A percentile compares a stretch with the other conserved stretches of the same genome.
These are phyloP conservation scores for Delphinella strobiligena DNA, from an alignment of 2,329 filamentous ascomycete species.

Conservation along the genomic window DNA sequence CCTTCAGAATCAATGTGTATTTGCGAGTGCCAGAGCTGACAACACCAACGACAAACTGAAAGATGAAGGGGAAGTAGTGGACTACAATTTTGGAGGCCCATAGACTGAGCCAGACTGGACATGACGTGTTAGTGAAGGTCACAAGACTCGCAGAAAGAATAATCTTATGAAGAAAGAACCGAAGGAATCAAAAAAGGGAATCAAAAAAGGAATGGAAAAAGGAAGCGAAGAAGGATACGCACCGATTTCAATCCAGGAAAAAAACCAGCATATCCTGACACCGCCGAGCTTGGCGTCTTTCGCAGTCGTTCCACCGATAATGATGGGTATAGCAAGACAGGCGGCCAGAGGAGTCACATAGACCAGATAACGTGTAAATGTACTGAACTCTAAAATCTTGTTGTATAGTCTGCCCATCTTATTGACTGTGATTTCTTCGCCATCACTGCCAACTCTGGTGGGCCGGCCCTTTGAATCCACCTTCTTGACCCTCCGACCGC, in stretches of 20 bases:
- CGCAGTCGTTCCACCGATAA: slow-evolving; percentile 44
- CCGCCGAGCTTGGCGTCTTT: slow-evolving; percentile 39
- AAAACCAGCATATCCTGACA: slow-evolving; percentile 48
- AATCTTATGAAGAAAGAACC: too few relatives aligned
- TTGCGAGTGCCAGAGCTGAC: slow-evolving; percentile 54
- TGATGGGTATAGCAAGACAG: slow-evolving; percentile 50
- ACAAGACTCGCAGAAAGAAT: too few relatives aligned
- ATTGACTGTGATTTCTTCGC: slow-evolving; percentile 44
- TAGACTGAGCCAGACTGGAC: slow-evolving; percentile 44
- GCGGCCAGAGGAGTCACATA: slow-evolving; percentile 48
- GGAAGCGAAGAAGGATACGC: too few relatives aligned
- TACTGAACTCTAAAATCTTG: slow-evolving; percentile 49
- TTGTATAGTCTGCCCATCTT: slow-evolving; percentile 49
- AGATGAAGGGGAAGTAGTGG: slow-evolving; percentile 46
- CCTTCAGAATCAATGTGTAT: slow-evolving; percentile 46
- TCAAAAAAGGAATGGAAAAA: too few relatives aligned
- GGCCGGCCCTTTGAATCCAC: slow-evolving; percentile 19
- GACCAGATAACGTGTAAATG: slow-evolving; percentile 51
- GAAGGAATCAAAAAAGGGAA: too few relatives aligned
- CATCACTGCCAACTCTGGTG: slow-evolving; percentile 22
- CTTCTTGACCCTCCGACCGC: slow-evolving; percentile 23
- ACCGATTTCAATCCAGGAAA: slow-evolving; percentile 51
- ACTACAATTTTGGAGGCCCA: slow-evolving; percentile 51
- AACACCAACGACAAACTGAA: slow-evolving; percentile 49
- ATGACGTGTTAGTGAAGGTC: too few relatives aligned